Evolutionary conservation across 129 eudicot genomes (phyloP).

Genomic region (Arctium lappa): DNA sequence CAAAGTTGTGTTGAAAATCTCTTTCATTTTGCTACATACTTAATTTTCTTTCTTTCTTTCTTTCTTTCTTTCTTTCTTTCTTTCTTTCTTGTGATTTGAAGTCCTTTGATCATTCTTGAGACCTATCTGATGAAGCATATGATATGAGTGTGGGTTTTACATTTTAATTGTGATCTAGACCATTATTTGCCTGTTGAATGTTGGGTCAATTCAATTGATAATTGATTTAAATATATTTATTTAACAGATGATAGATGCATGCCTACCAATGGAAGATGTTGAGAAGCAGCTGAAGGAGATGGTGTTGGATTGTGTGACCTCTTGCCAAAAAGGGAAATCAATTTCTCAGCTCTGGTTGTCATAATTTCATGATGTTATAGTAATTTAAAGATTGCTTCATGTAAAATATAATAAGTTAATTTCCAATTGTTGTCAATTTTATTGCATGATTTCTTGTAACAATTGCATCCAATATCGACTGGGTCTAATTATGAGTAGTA

Average conservation of each 20-base stretch:
- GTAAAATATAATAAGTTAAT: no score
- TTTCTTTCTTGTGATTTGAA: neutral
- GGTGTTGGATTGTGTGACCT: conserved; percentile 48
- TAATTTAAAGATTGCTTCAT: no score
- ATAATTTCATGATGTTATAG: conserved; percentile 15
- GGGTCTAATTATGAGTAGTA: no score
- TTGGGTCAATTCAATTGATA: neutral
- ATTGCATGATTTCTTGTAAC: no score
- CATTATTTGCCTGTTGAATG: neutral
- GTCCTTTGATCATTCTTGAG: neutral
- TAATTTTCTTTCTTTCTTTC: no score
- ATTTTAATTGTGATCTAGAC: neutral
- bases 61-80: neutral
- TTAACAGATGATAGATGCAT: conserved; percentile 69
- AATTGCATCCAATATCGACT: no score
- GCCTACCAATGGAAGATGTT: conserved; percentile 66
- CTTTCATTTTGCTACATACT: no score
- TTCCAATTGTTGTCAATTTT: no score
- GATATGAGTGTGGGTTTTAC: neutral
- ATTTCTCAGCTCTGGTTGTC: conserved; percentile 55
- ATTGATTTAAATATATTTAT: conserved; percentile 1
- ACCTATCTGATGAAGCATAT: neutral
- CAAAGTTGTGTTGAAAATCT: neutral
- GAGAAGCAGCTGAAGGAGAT: conserved; percentile 57
- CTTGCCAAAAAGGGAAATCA: conserved; percentile 69